phyloP scores from a whole-genome alignment of 371 early-diverging fungal species.

The Syncephalis plumigaleata region DNA sequence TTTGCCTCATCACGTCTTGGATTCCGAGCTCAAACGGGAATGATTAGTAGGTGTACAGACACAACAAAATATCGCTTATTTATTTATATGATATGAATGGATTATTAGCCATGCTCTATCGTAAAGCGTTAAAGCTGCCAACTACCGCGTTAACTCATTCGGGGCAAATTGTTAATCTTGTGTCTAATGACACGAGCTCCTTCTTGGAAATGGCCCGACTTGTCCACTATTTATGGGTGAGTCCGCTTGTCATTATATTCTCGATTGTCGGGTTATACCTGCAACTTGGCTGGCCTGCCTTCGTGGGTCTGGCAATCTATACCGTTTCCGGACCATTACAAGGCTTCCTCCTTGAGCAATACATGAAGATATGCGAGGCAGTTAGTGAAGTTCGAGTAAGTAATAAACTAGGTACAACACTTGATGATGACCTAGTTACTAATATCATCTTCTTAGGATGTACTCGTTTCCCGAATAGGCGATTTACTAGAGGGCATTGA shows the following conservation, averaged over 20 bases:
- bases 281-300: conserved; percentile 29
- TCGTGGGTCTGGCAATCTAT: conserved; percentile 39
- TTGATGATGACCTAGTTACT: too few species aligned
- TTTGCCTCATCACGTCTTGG: too few species aligned
- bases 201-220: conserved; percentile 14
- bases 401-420: too few species aligned
- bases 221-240: conserved; percentile 10
- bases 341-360: not conserved
- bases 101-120: conserved; percentile 16
- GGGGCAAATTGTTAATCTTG: conserved; percentile 17
- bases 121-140: conserved; percentile 15
- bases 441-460: too few species aligned
- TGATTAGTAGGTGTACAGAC: too few species aligned
- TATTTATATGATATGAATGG: conserved; percentile 1
- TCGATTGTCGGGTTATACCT: conserved; percentile 36
- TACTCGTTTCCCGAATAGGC: too few species aligned
- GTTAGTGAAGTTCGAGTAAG: too few species aligned
- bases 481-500: too few species aligned
- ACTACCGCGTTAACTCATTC: conserved; percentile 15
- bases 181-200: conserved; percentile 18
- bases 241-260: conserved; percentile 12
- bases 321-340: conserved; percentile 16
- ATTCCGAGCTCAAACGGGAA: too few species aligned
- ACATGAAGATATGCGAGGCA: too few species aligned
- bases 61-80: too few species aligned